Evolutionary conservation across 225 moss, liverwort and hornwort species (phyloP).

Genomic region (Bryum argenteum): DNA sequence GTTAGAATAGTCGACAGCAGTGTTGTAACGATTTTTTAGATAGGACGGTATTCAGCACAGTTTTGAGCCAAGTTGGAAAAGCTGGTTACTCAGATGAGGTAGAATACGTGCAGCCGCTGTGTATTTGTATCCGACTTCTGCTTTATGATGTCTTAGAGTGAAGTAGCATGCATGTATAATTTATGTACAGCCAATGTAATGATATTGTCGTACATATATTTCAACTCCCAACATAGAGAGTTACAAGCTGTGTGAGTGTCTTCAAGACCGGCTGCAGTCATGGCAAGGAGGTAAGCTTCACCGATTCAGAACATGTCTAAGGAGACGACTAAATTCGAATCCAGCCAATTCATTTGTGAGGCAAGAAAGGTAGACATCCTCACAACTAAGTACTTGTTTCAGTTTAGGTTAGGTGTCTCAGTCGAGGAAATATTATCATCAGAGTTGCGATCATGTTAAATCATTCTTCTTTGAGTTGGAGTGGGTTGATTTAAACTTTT

Average conservation of each 20-base stretch:
- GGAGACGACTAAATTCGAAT: too few relatives aligned
- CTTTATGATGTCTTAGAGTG: conserved; percentile 21
- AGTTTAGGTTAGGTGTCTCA: too few relatives aligned
- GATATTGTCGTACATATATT: conserved; percentile 25
- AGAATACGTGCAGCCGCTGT: conserved; percentile 17
- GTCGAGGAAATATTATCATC: too few relatives aligned
- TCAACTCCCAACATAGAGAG: conserved; percentile 11
- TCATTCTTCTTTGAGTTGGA: too few relatives aligned
- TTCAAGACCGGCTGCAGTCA: too few relatives aligned
- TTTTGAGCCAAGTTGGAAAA: conserved; percentile 31
- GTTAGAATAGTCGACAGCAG: conserved; percentile 4
- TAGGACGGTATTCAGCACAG: conserved; percentile 25
- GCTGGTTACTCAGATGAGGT: conserved; percentile 18
- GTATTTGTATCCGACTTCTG: conserved; percentile 19
- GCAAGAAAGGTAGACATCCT: too few relatives aligned
- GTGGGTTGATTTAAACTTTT: too few relatives aligned
- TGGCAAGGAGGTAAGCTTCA: too few relatives aligned
- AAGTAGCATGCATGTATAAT: conserved; percentile 31
- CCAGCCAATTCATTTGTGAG: too few relatives aligned
- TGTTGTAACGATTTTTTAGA: conserved; percentile 20
- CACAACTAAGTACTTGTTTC: too few relatives aligned
- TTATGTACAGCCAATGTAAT: conserved; percentile 29
- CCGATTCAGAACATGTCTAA: too few relatives aligned
- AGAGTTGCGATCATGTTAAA: too few relatives aligned
- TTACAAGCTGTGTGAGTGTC: neutral